Evolutionary conservation across 768 basidiomycete genomes (phyloP).

Genomic region (Kwoniella dendrophila): DNA sequence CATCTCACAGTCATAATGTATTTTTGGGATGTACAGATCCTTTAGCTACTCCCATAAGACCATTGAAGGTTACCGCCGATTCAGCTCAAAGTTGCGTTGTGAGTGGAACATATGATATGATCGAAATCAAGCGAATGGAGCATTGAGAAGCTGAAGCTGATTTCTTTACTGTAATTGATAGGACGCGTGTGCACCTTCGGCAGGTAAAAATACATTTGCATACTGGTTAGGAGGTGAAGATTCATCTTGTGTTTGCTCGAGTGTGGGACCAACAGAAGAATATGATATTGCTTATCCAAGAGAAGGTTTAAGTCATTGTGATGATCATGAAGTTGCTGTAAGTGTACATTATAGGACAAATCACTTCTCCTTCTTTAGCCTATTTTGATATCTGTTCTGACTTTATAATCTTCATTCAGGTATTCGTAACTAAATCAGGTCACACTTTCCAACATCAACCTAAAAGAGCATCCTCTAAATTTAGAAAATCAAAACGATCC

Average conservation of each 20-base stretch:
- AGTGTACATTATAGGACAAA: neutral
- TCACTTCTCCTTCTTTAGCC: no score
- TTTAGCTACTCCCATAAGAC: slow-evolving; percentile 12
- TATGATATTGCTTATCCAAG: slow-evolving; percentile 17
- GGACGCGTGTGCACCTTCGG: slow-evolving; percentile 11
- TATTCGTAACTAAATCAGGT: slow-evolving; percentile 17
- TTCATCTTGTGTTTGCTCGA: slow-evolving; percentile 11
- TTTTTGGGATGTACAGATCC: slow-evolving; percentile 19
- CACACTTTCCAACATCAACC: slow-evolving; percentile 14
- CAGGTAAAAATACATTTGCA: slow-evolving; percentile 10
- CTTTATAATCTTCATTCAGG: neutral
- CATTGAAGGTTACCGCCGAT: slow-evolving; percentile 3
- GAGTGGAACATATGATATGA: neutral
- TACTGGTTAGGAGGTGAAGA: slow-evolving; percentile 6
- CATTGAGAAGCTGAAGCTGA: neutral
- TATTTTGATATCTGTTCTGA: neutral
- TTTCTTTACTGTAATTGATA: neutral
- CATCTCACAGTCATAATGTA: neutral
- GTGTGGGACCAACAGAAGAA: slow-evolving; percentile 7
- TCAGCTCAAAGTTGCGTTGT: slow-evolving; percentile 6
- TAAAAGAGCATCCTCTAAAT: neutral
- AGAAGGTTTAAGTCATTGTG: slow-evolving; percentile 6
- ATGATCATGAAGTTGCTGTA: slow-evolving; percentile 18
- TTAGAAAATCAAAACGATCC: neutral
- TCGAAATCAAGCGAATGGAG: neutral